Conservation (phyloP, 768 basidiomycete genomes). For the Favolaschia claudopus region DNA sequence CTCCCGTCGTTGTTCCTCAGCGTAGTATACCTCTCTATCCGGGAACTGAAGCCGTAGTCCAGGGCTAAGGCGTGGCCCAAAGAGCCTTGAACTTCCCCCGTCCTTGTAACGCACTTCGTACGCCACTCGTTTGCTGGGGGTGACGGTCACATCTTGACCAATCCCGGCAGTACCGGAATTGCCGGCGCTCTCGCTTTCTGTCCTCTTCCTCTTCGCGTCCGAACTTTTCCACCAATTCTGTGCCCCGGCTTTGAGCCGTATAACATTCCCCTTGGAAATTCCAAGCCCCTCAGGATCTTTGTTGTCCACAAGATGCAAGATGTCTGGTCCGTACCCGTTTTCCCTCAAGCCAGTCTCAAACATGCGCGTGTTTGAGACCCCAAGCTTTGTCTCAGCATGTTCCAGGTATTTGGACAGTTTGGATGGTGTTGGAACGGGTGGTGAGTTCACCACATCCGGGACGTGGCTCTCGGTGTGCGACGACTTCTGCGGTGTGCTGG, state of each 20-base stretch:
- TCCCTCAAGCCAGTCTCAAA: not conserved
- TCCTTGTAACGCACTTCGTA: not conserved
- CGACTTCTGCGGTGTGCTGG: not conserved
- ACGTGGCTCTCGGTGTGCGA: not conserved
- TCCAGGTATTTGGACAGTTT: not conserved
- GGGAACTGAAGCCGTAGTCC: too few species aligned
- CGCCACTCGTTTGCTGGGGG: not conserved
- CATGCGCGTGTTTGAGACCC: not conserved
- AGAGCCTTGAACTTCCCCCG: not conserved
- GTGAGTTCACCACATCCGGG: not conserved
- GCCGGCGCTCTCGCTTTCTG: not conserved
- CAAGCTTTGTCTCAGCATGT: not conserved
- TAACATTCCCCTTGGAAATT: not conserved
- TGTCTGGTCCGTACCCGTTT: conserved; percentile 5
- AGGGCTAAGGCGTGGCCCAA: not conserved
- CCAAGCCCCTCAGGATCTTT: not conserved
- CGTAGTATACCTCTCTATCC: not conserved
- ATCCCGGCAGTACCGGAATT: not conserved
- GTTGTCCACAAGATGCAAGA: not conserved
- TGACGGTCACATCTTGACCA: not conserved
- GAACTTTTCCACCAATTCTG: not conserved
- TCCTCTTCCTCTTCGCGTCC: not conserved
- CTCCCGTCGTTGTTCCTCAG: too few species aligned
- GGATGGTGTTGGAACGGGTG: not conserved
- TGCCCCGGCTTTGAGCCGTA: not conserved